Conservation (phyloP, 1,284 basidiomycete species). For the Pterula multifida region DNA sequence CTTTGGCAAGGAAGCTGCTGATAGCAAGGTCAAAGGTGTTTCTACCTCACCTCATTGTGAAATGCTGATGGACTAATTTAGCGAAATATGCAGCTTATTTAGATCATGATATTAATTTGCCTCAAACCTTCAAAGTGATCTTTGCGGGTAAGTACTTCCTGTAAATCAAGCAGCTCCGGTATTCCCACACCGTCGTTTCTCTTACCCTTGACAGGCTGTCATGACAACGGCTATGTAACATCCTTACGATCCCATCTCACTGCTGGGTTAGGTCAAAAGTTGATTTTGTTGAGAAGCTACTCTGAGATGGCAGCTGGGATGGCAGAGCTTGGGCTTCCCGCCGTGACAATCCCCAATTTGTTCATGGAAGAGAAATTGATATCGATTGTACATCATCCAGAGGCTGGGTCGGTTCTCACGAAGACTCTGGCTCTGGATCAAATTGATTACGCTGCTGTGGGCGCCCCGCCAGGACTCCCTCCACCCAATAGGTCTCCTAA, state of each 20-base stretch:
- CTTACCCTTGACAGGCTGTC: constrained; percentile 34
- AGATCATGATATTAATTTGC: constrained; percentile 46
- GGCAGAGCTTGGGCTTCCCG: constrained; percentile 39
- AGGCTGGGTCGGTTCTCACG: neutral
- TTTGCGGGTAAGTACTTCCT: constrained; percentile 39
- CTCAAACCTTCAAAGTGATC: constrained; percentile 48
- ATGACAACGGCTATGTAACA: constrained; percentile 63
- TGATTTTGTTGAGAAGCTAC: constrained; percentile 56
- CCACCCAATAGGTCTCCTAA: constrained; percentile 4
- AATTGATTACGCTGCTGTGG: constrained; percentile 15
- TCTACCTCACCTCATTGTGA: constrained; percentile 3
- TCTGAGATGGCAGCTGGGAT: constrained; percentile 48
- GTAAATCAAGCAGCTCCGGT: constrained; percentile 7
- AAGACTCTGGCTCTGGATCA: neutral
- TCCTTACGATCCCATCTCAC: constrained; percentile 53
- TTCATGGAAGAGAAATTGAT: constrained; percentile 46
- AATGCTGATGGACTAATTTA: neutral
- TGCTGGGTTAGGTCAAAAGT: constrained; percentile 49
- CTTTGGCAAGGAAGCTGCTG: constrained; percentile 57
- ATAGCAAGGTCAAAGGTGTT: constrained; percentile 61
- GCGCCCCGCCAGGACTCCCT: neutral
- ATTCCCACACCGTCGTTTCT: neutral
- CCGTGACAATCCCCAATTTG: constrained; percentile 43
- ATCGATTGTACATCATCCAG: constrained; percentile 1
- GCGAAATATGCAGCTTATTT: constrained; percentile 33